Base-by-base conservation (phyloP, 2,329 filamentous ascomycete genomes). In the Aspergillus flavus region DNA sequence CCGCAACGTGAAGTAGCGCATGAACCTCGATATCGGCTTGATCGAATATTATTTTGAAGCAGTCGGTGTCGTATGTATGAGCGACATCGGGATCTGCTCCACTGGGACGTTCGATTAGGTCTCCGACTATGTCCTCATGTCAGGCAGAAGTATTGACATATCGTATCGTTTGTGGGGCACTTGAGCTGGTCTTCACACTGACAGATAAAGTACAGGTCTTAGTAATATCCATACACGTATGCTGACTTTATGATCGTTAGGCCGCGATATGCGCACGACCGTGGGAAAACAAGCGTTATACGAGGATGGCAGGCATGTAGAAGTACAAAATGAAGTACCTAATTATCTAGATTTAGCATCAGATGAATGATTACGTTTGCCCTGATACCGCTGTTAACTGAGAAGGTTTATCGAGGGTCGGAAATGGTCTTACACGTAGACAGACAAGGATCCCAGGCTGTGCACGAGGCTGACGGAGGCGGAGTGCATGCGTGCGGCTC, bases 181-280 rank as follows among this genome's bases (percentile, higher is more conserved):
- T 21, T 59, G 3, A 62, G 57, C 19, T 61, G 30, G 41, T 39
- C 59, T 12, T 34, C 39, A 16, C 57, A 53, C 7, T 26, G 21
- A 32, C 62, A 45, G 14, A n/a, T 21, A 4, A 59, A 34, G 16
- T 45, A 26, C 6, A 64, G 32, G 30, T 64, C 56, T 21, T 61
- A 61, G 57, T 62, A 64, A 52, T 53, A 53, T 26, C 57, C 62
- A 23, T 45, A 59, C 6, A 59, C 30, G 28, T 41, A 61, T 14
- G 52, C 56, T 4, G 41, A 23, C n/a, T 43, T 59, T 10, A 53
- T 57, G 3, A 61, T 52, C 6, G 11, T 28, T 23, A 57, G 59
- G 28, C 62, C 62, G 4, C 52, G 45, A 59, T 32, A 45, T 50
- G 57, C 9, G 34, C 56, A 5, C 45, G 56, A 1, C 39, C 39